phyloP scores from a whole-genome alignment of 345 rosid genomes.

The Xanthoceras sorbifolium region DNA sequence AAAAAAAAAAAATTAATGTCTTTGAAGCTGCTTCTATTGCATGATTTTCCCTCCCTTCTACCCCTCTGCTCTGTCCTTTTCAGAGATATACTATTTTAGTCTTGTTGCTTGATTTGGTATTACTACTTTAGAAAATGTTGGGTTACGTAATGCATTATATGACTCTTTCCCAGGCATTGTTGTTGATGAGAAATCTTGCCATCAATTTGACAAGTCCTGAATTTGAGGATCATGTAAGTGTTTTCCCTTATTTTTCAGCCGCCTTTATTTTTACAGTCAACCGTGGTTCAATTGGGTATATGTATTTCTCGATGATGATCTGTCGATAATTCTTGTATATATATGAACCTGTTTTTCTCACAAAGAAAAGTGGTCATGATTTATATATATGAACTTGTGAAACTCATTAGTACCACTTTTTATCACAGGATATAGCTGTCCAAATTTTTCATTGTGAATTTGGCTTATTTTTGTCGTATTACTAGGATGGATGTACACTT shows the following conservation, averaged over 20 bases:
- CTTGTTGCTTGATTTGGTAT: background rate
- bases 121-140: background rate
- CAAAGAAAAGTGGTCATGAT: background rate
- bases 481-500: background rate
- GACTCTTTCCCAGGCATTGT: conserved; percentile 47
- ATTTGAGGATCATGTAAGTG: conserved; percentile 78
- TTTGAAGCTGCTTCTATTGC: background rate
- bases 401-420: background rate
- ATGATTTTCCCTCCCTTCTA: background rate
- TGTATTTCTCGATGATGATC: background rate
- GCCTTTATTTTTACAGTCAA: background rate
- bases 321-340: background rate
- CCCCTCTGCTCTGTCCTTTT: background rate
- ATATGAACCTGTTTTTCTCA: background rate
- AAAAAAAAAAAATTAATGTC: background rate
- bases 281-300: background rate
- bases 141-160: background rate
- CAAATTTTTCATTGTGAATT: background rate
- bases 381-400: background rate
- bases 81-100: background rate
- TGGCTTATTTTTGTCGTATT: background rate
- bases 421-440: background rate
- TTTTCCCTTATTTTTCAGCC: background rate
- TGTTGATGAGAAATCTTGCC: conserved; percentile 83
- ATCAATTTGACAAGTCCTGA: conserved; percentile 73